phyloP scores from a whole-genome alignment of 1,139 yeast species.

The Zhuliangozyma parablackwelliae region DNA sequence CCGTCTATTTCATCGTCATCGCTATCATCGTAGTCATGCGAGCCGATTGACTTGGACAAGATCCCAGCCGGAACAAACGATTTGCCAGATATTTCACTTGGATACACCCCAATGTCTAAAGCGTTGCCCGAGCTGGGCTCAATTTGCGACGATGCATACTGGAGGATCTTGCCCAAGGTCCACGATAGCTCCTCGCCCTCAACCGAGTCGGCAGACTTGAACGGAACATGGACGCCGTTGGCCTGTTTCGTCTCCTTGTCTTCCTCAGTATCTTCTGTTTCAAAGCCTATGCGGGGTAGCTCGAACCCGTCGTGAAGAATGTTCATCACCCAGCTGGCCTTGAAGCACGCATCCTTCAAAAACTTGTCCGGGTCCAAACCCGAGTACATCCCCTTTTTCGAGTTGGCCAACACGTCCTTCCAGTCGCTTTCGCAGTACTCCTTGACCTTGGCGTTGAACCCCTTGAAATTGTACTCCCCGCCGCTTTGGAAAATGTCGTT shows the following conservation, averaged over 20 bases:
- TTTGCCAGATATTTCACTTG: slow-evolving; percentile 46
- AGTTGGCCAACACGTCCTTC: slow-evolving; percentile 46
- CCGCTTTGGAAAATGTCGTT: slow-evolving; percentile 76
- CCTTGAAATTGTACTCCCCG: slow-evolving; percentile 64
- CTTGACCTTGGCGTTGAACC: slow-evolving; percentile 56
- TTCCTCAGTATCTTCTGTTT: slow-evolving; percentile 22
- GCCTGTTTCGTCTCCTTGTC: slow-evolving; percentile 18
- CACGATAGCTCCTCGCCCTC: slow-evolving; percentile 61
- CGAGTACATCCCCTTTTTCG: slow-evolving; percentile 49
- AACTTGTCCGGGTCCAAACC: slow-evolving; percentile 40
- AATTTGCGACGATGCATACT: slow-evolving; percentile 56
- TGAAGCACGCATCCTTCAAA: slow-evolving; percentile 68
- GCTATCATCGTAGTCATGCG: slow-evolving; percentile 16
- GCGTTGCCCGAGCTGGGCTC: slow-evolving; percentile 13
- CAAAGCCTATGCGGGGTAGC: slow-evolving; percentile 60
- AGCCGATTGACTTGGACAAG: not conserved
- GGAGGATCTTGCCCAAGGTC: slow-evolving; percentile 60
- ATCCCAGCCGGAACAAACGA: slow-evolving; percentile 37
- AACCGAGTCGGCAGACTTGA: slow-evolving; percentile 56
- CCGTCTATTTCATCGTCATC: slow-evolving; percentile 18
- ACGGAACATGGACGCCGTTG: slow-evolving; percentile 45
- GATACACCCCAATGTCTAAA: slow-evolving; percentile 47
- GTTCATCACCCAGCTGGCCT: slow-evolving; percentile 78
- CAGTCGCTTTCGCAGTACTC: slow-evolving; percentile 67
- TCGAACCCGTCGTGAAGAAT: slow-evolving; percentile 76